A percentile compares a stretch with the other conserved stretches of the same genome.
Evolutionary conservation across 2,329 filamentous ascomycete genomes (phyloP).

Genomic region (Ophiostoma sp.): DNA sequence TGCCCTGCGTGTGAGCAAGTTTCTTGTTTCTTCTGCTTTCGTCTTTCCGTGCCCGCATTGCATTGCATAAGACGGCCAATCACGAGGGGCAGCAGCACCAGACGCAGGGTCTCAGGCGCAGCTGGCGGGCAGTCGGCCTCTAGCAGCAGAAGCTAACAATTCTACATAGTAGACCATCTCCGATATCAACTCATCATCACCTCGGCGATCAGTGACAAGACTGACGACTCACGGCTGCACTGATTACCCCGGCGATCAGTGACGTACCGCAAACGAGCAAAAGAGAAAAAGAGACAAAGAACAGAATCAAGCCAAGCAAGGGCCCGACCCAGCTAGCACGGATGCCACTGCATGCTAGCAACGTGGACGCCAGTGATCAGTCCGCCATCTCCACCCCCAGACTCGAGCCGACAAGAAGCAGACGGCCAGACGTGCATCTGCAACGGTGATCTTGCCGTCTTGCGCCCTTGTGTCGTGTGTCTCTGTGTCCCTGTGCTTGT

Average conservation of each 20-base stretch:
- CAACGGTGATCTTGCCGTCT: constrained; percentile 13
- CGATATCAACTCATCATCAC: background rate
- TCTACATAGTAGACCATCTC: background rate
- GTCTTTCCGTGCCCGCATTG: background rate
- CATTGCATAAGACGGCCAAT: background rate
- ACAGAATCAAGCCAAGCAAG: background rate
- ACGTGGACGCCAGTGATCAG: background rate
- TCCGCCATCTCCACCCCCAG: background rate
- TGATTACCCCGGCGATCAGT: background rate
- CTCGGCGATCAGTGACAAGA: background rate
- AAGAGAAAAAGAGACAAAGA: background rate
- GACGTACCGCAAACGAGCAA: background rate
- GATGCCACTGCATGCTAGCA: background rate
- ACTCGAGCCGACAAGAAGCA: constrained; percentile 3
- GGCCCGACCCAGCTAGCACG: background rate
- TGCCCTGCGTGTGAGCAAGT: constrained; percentile 21
- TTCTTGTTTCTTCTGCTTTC: constrained; percentile 15
- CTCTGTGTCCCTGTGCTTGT: background rate
- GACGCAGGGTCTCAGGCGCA: background rate
- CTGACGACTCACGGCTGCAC: background rate
- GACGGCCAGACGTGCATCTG: constrained; percentile 4
- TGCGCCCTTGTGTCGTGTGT: background rate
- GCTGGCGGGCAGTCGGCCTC: background rate
- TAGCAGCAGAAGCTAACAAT: constrained; percentile 1
- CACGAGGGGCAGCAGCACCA: background rate